Evolutionary conservation across 441 rosid genomes (phyloP).

Genomic region (Lepidium campestre): DNA sequence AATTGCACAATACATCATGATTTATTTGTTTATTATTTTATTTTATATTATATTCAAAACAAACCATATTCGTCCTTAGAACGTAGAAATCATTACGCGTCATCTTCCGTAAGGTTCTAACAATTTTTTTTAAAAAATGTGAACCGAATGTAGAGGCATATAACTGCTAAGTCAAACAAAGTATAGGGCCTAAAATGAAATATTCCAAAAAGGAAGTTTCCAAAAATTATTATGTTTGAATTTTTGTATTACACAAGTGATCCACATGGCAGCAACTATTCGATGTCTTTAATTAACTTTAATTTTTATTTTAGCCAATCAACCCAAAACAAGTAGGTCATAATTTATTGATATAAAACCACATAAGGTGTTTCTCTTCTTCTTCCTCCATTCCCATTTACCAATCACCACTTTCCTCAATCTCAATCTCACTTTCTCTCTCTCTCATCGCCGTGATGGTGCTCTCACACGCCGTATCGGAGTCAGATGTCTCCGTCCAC

Average conservation of each 20-base stretch:
- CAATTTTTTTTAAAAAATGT: not conserved
- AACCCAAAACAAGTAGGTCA: no score
- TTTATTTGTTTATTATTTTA: not conserved
- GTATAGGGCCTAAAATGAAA: not conserved
- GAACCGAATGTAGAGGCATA: not conserved
- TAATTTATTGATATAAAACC: not conserved
- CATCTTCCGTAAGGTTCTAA: not conserved
- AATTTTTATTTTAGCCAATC: no score
- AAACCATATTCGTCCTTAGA: not conserved
- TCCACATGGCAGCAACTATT: slow-evolving; percentile 3
- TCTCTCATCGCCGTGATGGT: slow-evolving; percentile 32
- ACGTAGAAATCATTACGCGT: not conserved
- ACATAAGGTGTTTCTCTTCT: not conserved
- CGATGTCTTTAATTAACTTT: not conserved
- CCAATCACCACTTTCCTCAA: not conserved
- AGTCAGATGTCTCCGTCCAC: slow-evolving; percentile 42
- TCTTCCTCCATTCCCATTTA: not conserved
- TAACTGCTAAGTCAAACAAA: not conserved
- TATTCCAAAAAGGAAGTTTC: slow-evolving; percentile 9
- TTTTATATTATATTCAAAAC: not conserved
- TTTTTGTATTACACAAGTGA: not conserved
- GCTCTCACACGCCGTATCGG: slow-evolving; percentile 35
- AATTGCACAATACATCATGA: not conserved
- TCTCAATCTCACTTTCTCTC: not conserved
- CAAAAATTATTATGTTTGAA: not conserved